phyloP scores from a whole-genome alignment of 169 alveolate species.

The Eimeria sp. region DNA sequence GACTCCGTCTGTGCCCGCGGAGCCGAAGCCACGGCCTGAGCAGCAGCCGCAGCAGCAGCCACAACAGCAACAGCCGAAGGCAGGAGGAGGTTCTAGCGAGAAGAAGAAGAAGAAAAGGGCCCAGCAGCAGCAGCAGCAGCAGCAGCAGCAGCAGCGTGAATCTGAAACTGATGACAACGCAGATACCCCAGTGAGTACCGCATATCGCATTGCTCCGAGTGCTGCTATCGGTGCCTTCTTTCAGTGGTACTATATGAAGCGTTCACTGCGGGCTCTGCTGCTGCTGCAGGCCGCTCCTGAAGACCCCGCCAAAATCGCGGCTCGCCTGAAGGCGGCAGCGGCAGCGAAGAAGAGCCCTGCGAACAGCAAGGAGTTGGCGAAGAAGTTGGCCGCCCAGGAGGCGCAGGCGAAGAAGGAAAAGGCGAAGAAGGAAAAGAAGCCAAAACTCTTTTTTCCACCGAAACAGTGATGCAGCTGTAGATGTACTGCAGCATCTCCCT shows the following conservation, averaged over 20 bases:
- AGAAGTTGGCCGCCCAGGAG: constrained; percentile 70
- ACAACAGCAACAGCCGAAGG: constrained; percentile 45
- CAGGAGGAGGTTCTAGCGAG: constrained; percentile 26
- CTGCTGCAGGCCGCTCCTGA: constrained; percentile 62
- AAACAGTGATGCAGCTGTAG: constrained; percentile 27
- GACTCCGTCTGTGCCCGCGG: constrained; percentile 31
- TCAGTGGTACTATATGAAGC: neutral
- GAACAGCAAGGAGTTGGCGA: constrained; percentile 61
- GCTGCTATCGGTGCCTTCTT: neutral
- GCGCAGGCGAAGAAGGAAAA: constrained; percentile 72
- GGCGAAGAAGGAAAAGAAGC: constrained; percentile 71
- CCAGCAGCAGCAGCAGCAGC: constrained; percentile 48
- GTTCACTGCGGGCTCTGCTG: neutral
- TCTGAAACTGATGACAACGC: constrained; percentile 49
- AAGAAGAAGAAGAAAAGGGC: constrained; percentile 20
- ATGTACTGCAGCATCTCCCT: neutral
- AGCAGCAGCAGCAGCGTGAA: constrained; percentile 58
- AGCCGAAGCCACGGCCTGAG: constrained; percentile 43
- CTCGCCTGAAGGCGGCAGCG: constrained; percentile 73
- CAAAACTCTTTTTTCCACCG: constrained; percentile 64
- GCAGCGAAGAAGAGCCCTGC: constrained; percentile 67
- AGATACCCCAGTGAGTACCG: constrained; percentile 46
- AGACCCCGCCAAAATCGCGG: constrained; percentile 71
- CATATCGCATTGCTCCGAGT: neutral
- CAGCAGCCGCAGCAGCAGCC: constrained; percentile 56